Evolutionary conservation across 106 monocot genomes (phyloP), one percentile per base, ranked within the genome.

Genomic region (Xerophyta viscosa): DNA sequence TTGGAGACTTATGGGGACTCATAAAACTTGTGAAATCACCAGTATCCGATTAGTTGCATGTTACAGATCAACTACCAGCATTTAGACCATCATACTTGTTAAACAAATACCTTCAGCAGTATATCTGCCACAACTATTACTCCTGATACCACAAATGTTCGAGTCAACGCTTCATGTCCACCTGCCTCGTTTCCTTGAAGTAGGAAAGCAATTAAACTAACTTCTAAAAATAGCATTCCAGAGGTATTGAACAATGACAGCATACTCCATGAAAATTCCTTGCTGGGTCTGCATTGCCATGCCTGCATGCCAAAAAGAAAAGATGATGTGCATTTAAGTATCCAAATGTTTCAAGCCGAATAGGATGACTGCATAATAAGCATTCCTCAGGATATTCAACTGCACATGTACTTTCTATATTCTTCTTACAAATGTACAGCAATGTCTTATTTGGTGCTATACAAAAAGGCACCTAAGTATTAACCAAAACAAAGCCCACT

Each of bases 141-240:
- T 43, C 88, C 94, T 52, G 94, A 88, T 22, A 84, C 42, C 24
- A 81, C 58, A 70, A 94, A 84, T 37, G 88, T 88, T 2, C 72
- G 80, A 20, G 84, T 76, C 46, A 94, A 71, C 64, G 84, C 75
- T 24, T 88, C 88, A 51, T 81, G 57, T 17, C 78, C 94, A 67
- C 75, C 63, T 3, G 81, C 70, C 41, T 78, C 52, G 52, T 94
- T 94, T 68, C 94, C 88, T 85, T 94, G 80, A 57, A 94, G 78
- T 65, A 94, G 54, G 66, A 94, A 88, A 8, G 94, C 88, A 33
- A 94, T 56, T 61, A 94, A 56, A 47, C 94, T 94, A 55, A 94
- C 64, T 81, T 94, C 94, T 49, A 94, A 41, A 70, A 94, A 88
- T 31, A 94, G 27, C 75, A 94, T 67, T 36, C 94, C 94, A 2